Base-by-base conservation (phyloP, 176 grass and related monocot species). In the Chloris gayana region DNA sequence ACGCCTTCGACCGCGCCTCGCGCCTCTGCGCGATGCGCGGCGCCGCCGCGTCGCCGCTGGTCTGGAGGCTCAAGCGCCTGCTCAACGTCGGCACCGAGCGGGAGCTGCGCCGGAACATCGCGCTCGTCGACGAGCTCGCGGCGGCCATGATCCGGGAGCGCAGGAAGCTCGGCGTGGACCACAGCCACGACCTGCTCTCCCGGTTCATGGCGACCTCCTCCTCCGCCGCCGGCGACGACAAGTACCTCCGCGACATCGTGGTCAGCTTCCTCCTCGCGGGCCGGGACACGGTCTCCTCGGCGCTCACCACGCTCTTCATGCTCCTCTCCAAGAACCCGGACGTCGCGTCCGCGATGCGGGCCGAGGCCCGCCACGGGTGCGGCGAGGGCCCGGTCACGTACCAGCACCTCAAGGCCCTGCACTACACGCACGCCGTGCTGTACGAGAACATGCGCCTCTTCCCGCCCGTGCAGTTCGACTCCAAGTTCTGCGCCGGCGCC, bases 261-360 rank as follows among this genome's bases (percentile, higher is more conserved):
- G 83, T 97, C 80, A 97, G 94, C 89, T 97, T 97, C 87, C 80
- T 97, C 65, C 75, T 97, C 31, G 94, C 94, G 0, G 94, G 94
- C 10, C 85, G 91, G 31, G 94, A 97, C 87, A 91, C 94, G 0
- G 89, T 94, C 5, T 86, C 94, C 69, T 86, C 89, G 14, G 94
- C 78, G 58, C 91, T 97, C 34, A 85, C 89, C 27, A 76, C 85
- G 64, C 89, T 97, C 76, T 97, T 97, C 89, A 86, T 94, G 59
- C 30, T 94, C 81, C 82, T 97, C 7, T 89, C 94, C 39, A 85
- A 89, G 47, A 65, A 92, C 64, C 91, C 91, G 0, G n/a, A 29
- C 2, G 87, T 18, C 3, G 78, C 46, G 1, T 29, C 26, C 62
- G 70, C 86, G 81, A 85, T 77, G 47, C 71, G 85, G 27, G 80